Percentiles rank a stretch among this genome's conserved stretches.
phyloP scores from a whole-genome alignment of 2,329 filamentous ascomycete genomes.

The Cercospora sojina region DNA sequence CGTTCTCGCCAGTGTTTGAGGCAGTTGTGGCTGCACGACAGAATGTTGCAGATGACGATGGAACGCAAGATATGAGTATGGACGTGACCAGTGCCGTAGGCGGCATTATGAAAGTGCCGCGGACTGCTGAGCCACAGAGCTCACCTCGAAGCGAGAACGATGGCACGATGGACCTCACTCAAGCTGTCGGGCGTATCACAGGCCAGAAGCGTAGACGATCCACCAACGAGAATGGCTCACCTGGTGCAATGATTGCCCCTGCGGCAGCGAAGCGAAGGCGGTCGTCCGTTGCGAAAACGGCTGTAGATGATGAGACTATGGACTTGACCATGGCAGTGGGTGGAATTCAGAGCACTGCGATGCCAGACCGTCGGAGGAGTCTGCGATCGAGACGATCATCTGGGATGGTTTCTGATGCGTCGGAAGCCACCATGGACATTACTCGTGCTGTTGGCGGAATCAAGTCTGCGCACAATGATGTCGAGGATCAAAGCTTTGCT shows the following conservation, averaged over 20 bases:
- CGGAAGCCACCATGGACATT: constrained; percentile 57
- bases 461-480: constrained; percentile 15
- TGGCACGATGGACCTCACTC: constrained; percentile 57
- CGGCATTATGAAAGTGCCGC: constrained; percentile 63
- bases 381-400: constrained; percentile 40
- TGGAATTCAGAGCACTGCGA: constrained; percentile 36
- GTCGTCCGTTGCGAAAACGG: constrained; percentile 39
- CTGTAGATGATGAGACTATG: constrained; percentile 45
- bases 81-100: constrained; percentile 85
- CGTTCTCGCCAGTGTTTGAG: constrained; percentile 49
- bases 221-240: constrained; percentile 40
- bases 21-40: constrained; percentile 33
- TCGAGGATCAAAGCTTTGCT: constrained; percentile 35
- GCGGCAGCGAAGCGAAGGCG: constrained; percentile 38
- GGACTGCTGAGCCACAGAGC: constrained; percentile 34
- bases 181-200: constrained; percentile 54
- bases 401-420: constrained; percentile 38
- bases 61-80: constrained; percentile 77
- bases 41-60: constrained; percentile 37
- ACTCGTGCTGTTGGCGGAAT: constrained; percentile 54
- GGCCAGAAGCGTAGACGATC: constrained; percentile 46
- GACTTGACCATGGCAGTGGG: constrained; percentile 43
- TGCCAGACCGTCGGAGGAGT: constrained; percentile 31
- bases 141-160: constrained; percentile 43
- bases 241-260: constrained; percentile 21